Conservation (phyloP, 257 asterid species). For the Solanum megistacrolobum region DNA sequence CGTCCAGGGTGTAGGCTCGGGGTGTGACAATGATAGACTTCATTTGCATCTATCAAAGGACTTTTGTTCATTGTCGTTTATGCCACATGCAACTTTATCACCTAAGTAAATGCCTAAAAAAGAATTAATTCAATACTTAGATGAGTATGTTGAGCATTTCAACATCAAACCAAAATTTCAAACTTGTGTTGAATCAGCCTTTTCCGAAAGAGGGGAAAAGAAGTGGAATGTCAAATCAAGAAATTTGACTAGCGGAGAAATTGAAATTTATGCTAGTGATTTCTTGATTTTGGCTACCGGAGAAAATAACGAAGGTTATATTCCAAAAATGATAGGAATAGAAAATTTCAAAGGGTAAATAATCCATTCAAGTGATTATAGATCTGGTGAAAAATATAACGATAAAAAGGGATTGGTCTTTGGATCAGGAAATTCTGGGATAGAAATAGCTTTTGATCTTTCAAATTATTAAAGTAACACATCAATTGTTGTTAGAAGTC, state of each 20-base stretch:
- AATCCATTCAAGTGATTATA: too few relatives aligned
- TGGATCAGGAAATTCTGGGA: too few relatives aligned
- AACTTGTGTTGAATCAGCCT: conserved; percentile 11
- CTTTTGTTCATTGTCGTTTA: conserved; percentile 31
- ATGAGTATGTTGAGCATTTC: conserved; percentile 17
- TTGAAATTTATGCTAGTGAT: conserved; percentile 12
- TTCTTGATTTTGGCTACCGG: conserved; percentile 45
- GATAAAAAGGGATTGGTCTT: too few relatives aligned
- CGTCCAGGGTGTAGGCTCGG: too few relatives aligned
- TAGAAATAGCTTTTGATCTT: too few relatives aligned
- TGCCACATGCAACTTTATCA: conserved; percentile 20
- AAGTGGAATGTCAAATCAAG: conserved; percentile 22
- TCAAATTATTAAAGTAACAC: too few relatives aligned
- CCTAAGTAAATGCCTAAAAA: conserved; percentile 30
- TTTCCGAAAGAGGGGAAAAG: not conserved
- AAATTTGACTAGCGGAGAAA: too few relatives aligned
- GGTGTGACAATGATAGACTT: too few relatives aligned
- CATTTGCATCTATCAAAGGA: too few relatives aligned
- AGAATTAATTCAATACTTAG: conserved; percentile 24
- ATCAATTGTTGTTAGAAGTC: too few relatives aligned
- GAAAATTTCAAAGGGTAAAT: conserved; percentile 21
- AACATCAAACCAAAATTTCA: conserved; percentile 9
- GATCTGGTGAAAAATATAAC: too few relatives aligned
- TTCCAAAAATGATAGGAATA: conserved; percentile 24
- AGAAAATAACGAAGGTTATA: conserved; percentile 27